Percentiles rank a stretch among this genome's conserved stretches.
These are phyloP conservation scores for Cucumis hystrix DNA, from an alignment of 306 rosid species.

Conservation along the genomic window DNA sequence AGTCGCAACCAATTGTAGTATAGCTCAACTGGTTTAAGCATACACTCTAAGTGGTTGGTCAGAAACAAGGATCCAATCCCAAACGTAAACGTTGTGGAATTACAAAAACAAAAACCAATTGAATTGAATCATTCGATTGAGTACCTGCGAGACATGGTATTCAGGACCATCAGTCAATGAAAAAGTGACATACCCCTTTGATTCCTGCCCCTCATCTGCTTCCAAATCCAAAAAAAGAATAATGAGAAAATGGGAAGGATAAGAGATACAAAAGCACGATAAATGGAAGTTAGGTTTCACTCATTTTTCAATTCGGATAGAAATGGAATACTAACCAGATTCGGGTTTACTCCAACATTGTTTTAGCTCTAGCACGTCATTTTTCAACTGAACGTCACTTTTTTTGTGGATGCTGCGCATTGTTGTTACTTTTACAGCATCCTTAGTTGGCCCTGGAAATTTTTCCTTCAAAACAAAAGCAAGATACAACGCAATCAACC, in stretches of 20 bases:
- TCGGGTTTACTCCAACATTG: constrained; percentile 73
- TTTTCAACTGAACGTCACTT: constrained; percentile 48
- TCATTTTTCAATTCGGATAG: constrained; percentile 4
- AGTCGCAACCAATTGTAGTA: too few species aligned
- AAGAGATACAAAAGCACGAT: neutral
- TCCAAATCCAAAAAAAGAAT: constrained; percentile 9
- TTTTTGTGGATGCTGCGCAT: constrained; percentile 26
- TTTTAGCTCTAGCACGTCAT: constrained; percentile 50
- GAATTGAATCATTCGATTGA: neutral
- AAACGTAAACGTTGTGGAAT: too few species aligned
- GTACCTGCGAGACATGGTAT: constrained; percentile 95
- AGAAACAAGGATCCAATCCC: too few species aligned
- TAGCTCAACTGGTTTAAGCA: too few species aligned
- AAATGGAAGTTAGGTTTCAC: neutral
- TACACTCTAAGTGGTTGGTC: too few species aligned
- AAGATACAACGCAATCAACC: neutral
- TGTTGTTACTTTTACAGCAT: constrained; percentile 21
- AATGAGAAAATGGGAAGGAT: neutral
- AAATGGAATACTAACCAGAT: constrained; percentile 31
- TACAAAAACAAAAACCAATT: constrained; percentile 3
- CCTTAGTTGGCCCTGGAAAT: constrained; percentile 57
- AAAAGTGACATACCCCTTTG: constrained; percentile 73
- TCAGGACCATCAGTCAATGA: constrained; percentile 91
- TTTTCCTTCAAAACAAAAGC: constrained; percentile 38
- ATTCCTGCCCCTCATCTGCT: constrained; percentile 60